Percentiles rank a stretch among this genome's conserved stretches.
Evolutionary conservation across 495 filamentous ascomycete species (phyloP).

Genomic region (Choiromyces venosus): DNA sequence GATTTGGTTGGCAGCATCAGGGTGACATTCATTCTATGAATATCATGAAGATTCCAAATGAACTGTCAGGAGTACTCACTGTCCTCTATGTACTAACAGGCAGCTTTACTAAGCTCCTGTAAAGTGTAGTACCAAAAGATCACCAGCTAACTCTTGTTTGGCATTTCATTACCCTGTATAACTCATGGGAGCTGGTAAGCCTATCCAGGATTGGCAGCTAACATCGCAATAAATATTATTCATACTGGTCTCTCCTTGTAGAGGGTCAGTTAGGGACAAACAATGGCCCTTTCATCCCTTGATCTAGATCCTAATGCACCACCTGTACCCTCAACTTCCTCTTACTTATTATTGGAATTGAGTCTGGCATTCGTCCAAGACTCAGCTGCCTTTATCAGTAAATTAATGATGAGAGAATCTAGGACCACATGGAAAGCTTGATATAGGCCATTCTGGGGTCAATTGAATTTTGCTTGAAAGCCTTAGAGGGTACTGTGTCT

Average conservation of each 20-base stretch:
- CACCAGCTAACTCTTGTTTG: not conserved
- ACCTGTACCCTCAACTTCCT: not conserved
- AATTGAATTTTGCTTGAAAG: not conserved
- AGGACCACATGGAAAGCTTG: not conserved
- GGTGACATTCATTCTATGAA: not conserved
- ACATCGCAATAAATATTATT: not conserved
- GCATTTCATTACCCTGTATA: not conserved
- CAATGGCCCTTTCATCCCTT: not conserved
- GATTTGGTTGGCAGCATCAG: not conserved
- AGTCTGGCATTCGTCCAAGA: not conserved
- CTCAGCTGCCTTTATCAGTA: not conserved
- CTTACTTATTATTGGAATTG: not conserved
- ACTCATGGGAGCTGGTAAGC: not conserved
- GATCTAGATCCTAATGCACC: not conserved
- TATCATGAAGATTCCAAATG: not conserved
- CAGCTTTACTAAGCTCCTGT: not conserved
- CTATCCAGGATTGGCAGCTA: not conserved
- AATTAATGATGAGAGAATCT: not conserved
- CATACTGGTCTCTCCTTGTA: no score
- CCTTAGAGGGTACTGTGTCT: not conserved
- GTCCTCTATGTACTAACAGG: not conserved
- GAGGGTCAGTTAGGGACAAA: not conserved
- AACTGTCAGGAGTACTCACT: not conserved
- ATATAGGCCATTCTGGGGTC: not conserved
- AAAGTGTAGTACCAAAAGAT: no score